phyloP scores from a whole-genome alignment of 208 protist species.

The Acanthamoeba lenticulata region DNA sequence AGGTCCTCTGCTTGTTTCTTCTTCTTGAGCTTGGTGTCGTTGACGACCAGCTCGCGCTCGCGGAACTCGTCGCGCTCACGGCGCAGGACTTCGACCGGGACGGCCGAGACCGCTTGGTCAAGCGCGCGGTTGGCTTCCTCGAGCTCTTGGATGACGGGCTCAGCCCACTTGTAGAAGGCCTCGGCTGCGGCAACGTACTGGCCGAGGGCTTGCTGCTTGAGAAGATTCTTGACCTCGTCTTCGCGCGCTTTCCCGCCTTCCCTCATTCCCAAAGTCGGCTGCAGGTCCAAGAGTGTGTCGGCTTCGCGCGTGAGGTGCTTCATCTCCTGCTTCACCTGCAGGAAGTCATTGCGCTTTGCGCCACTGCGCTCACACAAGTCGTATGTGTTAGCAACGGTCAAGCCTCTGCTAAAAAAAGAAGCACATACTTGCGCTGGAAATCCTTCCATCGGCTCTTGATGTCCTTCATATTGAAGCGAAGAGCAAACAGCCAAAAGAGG shows the following conservation, averaged over 20 bases:
- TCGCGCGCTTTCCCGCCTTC: neutral
- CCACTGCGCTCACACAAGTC: too few species aligned
- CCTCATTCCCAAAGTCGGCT: neutral
- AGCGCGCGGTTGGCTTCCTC: neutral
- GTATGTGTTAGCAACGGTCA: neutral
- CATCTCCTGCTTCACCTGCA: neutral
- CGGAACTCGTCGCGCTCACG: neutral
- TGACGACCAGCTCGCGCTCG: neutral
- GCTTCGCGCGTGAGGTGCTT: neutral
- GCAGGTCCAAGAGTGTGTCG: neutral
- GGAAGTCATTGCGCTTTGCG: neutral
- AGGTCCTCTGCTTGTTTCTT: neutral
- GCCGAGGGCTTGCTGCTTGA: neutral
- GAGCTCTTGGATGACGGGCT: neutral
- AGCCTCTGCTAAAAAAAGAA: neutral
- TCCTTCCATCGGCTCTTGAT: neutral
- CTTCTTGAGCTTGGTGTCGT: neutral
- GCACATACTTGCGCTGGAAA: neutral
- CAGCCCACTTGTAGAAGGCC: neutral
- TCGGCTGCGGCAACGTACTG: neutral
- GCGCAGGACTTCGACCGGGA: neutral
- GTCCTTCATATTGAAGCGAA: neutral
- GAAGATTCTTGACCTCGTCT: neutral
- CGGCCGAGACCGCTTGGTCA: neutral
- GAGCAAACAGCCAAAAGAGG: neutral